A percentile compares a stretch with the other conserved stretches of the same genome.
These are phyloP conservation scores for Truncatella angustata DNA, from an alignment of 2,329 filamentous ascomycete genomes.

Conservation along the genomic window DNA sequence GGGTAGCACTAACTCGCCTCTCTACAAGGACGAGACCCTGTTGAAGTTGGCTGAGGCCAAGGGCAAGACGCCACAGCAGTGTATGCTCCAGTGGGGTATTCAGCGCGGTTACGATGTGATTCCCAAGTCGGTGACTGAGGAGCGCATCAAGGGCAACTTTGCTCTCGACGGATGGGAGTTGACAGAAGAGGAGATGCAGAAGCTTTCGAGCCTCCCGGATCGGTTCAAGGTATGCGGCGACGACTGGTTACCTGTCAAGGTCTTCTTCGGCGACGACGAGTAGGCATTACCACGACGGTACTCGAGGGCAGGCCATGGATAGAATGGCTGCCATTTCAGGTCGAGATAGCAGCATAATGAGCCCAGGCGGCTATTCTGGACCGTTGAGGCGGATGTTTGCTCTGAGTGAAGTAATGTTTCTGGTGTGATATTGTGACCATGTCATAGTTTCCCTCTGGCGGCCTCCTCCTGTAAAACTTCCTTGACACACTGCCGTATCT, in stretches of 20 bases:
- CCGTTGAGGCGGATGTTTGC: too few species aligned
- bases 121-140: conserved; percentile 76
- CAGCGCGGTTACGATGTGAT: conserved; percentile 81
- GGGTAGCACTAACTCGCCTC: conserved; percentile 67
- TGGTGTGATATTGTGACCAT: too few species aligned
- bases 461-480: conserved; percentile 44
- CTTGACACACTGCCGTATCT: conserved; percentile 49
- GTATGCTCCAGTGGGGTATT: conserved; percentile 77
- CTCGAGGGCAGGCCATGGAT: neutral
- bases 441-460: conserved; percentile 39
- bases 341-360: too few species aligned
- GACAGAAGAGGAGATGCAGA: conserved; percentile 68
- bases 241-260: conserved; percentile 70
- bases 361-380: too few species aligned
- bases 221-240: conserved; percentile 84
- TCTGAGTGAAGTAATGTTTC: too few species aligned
- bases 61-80: conserved; percentile 70
- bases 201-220: conserved; percentile 66
- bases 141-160: conserved; percentile 74
- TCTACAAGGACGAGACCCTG: conserved; percentile 66
- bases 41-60: conserved; percentile 62
- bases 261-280: conserved; percentile 83
- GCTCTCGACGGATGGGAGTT: conserved; percentile 72
- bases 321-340: too few species aligned
- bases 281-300: too few species aligned